A percentile compares a stretch with the other conserved stretches of the same genome.
phyloP scores from a whole-genome alignment of 2,329 filamentous ascomycete species.

The Myriosclerotinia scirpicola region DNA sequence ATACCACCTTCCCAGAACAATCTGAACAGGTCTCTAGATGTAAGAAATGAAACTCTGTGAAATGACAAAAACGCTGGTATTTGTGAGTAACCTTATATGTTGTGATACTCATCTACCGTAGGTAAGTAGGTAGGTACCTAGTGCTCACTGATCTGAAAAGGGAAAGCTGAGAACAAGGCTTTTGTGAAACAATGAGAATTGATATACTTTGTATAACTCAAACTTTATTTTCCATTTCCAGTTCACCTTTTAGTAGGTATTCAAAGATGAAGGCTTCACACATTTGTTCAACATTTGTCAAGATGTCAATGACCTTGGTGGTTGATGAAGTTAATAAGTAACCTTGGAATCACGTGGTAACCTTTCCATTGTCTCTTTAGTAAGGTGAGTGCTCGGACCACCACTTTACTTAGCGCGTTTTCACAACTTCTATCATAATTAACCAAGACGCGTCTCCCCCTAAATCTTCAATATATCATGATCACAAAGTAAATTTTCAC shows the following conservation, averaged over 20 bases:
- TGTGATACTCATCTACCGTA: neutral
- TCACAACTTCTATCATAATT: constrained; percentile 14
- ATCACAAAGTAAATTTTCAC: neutral
- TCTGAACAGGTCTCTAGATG: no score
- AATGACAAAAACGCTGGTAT: neutral
- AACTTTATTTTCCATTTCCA: neutral
- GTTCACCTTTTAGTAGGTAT: neutral
- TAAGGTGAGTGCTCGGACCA: neutral
- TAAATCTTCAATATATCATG: constrained; percentile 11
- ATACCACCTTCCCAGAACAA: neutral
- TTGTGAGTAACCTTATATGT: neutral
- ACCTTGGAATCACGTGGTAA: no score
- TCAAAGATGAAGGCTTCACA: neutral
- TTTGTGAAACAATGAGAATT: neutral
- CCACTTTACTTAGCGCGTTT: constrained; percentile 10
- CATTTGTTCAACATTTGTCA: neutral
- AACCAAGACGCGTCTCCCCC: constrained; percentile 6
- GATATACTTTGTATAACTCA: neutral
- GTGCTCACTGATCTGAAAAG: neutral
- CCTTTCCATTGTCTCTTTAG: neutral
- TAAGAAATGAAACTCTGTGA: neutral
- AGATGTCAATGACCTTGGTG: neutral
- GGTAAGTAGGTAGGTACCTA: neutral
- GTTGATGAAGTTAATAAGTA: neutral
- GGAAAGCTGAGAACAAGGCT: neutral